A percentile compares a stretch with the other conserved stretches of the same genome.
Evolutionary conservation across 169 alveolate genomes (phyloP).

Genomic region (Perkinsus chesapeaki): DNA sequence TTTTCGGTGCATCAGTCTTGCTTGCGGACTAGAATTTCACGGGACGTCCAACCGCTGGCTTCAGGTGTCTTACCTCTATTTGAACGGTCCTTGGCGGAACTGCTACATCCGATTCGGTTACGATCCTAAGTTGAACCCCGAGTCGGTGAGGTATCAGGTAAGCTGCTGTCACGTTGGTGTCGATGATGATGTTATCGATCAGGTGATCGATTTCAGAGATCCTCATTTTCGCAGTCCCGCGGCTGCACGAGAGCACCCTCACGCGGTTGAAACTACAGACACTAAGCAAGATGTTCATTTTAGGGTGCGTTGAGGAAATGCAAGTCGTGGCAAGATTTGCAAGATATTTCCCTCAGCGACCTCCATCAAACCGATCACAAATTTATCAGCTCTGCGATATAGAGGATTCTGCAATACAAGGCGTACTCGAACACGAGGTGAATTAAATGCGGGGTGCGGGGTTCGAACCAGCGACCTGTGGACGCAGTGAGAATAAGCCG

Average conservation of each 20-base stretch:
- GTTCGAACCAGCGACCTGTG: too few relatives aligned
- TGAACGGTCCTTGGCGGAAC: background rate
- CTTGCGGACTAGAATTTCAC: background rate
- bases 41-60: background rate
- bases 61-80: background rate
- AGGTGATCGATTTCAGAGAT: background rate
- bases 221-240: background rate
- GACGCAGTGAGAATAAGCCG: background rate
- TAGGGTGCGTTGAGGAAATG: too few relatives aligned
- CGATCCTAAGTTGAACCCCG: background rate
- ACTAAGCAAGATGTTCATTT: background rate
- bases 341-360: too few relatives aligned
- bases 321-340: too few relatives aligned
- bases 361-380: background rate
- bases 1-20: background rate
- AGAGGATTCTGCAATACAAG: background rate
- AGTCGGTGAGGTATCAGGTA: background rate
- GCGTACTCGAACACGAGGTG: background rate
- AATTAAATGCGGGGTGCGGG: background rate
- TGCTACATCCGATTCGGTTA: background rate
- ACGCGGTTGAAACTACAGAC: background rate
- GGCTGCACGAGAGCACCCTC: background rate
- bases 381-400: background rate
- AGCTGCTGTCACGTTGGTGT: background rate
- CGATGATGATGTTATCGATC: background rate